A percentile compares a stretch with the other conserved stretches of the same genome.
Evolutionary conservation across 352 stramenopile genomes (phyloP).

Genomic region (Elongisporangium anandrum): DNA sequence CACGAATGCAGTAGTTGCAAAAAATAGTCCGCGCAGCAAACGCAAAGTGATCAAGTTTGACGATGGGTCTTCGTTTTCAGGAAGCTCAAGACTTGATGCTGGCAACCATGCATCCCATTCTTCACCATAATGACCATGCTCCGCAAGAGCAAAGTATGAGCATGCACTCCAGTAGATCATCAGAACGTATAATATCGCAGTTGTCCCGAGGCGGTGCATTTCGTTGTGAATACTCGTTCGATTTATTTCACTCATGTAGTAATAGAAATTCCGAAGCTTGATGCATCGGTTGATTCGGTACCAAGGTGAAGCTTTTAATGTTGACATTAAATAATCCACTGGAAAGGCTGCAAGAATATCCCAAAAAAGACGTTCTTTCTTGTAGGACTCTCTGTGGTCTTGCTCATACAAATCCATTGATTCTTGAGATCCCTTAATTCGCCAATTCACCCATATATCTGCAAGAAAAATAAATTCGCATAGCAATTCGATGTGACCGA

Average conservation of each 20-base stretch:
- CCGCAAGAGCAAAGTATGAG: constrained; percentile 46
- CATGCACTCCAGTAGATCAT: constrained; percentile 66
- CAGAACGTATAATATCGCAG: constrained; percentile 40
- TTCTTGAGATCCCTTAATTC: constrained; percentile 21
- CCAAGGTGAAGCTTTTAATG: constrained; percentile 19
- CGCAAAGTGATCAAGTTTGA: constrained; percentile 25
- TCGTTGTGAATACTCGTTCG: constrained; percentile 57
- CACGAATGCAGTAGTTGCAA: constrained; percentile 52
- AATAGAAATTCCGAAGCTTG: constrained; percentile 41
- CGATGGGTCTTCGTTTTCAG: constrained; percentile 12
- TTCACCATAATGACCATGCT: constrained; percentile 35
- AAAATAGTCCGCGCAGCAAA: constrained; percentile 51
- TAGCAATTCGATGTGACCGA: constrained; percentile 29
- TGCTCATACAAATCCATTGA: constrained; percentile 61
- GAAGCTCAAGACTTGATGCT: constrained; percentile 20
- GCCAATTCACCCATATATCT: constrained; percentile 61
- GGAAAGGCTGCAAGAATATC: constrained; percentile 41
- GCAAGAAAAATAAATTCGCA: constrained; percentile 49
- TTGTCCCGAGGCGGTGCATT: constrained; percentile 43
- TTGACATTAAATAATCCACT: constrained; percentile 38
- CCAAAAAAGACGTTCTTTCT: constrained; percentile 33
- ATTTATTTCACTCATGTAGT: constrained; percentile 63
- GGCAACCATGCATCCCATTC: constrained; percentile 52
- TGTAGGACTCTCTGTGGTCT: constrained; percentile 33
- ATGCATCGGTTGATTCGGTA: constrained; percentile 44